A percentile compares a stretch with the other conserved stretches of the same genome.
Conservation (phyloP, 495 filamentous ascomycete genomes). For the Aspergillus mulundensis region DNA sequence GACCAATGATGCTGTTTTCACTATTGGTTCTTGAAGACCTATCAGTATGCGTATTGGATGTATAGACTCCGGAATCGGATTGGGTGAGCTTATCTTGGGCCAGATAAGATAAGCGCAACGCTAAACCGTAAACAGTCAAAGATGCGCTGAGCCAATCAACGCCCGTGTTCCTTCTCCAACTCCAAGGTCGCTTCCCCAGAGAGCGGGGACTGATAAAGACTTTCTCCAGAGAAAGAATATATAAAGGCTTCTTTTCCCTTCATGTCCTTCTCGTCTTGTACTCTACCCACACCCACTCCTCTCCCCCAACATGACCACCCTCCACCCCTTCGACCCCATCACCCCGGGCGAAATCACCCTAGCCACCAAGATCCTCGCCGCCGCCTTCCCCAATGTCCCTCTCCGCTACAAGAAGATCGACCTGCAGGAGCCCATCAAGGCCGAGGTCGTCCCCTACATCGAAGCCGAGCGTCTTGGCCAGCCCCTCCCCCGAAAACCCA, state of each 20-base stretch:
- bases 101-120: no score
- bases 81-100: no score
- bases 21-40: no score
- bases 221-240: no score
- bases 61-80: no score
- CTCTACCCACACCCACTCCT: background rate
- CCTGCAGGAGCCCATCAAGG: slow-evolving; percentile 37
- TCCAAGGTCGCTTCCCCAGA: no score
- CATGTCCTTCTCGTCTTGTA: background rate
- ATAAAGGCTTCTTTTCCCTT: no score
- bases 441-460: slow-evolving; percentile 35
- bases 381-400: slow-evolving; percentile 30
- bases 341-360: slow-evolving; percentile 38
- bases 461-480: slow-evolving; percentile 35
- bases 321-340: slow-evolving; percentile 41
- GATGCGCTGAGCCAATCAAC: no score
- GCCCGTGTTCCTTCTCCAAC: no score
- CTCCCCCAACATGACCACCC: slow-evolving; percentile 8
- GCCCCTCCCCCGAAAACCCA: slow-evolving; percentile 29
- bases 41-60: no score
- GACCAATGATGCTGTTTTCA: slow-evolving; percentile 48
- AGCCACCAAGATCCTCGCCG: slow-evolving; percentile 34
- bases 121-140: no score
- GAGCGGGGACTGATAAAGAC: no score
- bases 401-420: slow-evolving; percentile 41